phyloP scores from a whole-genome alignment of 495 filamentous ascomycete genomes.

The Penicillium manginii region DNA sequence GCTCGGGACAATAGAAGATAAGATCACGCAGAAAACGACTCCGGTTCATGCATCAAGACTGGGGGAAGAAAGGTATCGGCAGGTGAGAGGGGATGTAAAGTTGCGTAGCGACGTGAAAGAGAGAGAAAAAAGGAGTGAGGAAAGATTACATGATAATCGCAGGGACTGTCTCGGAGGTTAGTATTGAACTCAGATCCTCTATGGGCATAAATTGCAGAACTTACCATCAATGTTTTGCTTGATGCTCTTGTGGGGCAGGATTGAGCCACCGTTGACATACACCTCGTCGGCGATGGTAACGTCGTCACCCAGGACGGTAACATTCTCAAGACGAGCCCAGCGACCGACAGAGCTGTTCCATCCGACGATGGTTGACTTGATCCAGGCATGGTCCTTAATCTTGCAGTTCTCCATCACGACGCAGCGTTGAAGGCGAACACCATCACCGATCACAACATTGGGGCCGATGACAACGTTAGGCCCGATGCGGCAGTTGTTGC shows the following conservation, averaged over 20 bases:
- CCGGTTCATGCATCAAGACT: conserved; percentile 49
- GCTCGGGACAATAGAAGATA: conserved; percentile 26
- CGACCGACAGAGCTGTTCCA: conserved; percentile 97
- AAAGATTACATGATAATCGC: conserved; percentile 81
- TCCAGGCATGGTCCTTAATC: conserved; percentile 99
- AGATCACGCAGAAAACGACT: conserved; percentile 46
- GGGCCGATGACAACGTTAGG: conserved; percentile 98
- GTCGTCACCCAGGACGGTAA: conserved; percentile 95
- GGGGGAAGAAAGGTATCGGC: conserved; percentile 33
- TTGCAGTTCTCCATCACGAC: conserved; percentile 87
- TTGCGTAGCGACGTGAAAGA: conserved; percentile 38
- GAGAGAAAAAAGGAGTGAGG: conserved; percentile 1
- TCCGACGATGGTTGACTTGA: conserved; percentile 98
- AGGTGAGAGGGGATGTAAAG: conserved; percentile 22
- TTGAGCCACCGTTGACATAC: conserved; percentile 96
- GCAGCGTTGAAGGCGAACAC: conserved; percentile 91
- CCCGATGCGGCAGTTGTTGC: conserved; percentile 97
- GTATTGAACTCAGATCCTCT: conserved; percentile 7
- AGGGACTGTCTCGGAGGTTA: conserved; percentile 55
- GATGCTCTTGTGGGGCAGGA: conserved; percentile 98
- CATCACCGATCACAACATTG: conserved; percentile 92
- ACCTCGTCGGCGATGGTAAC: conserved; percentile 99
- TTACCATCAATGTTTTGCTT: conserved; percentile 94
- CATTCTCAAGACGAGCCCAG: conserved; percentile 97
- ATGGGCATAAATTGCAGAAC: conserved; percentile 27